phyloP scores from a whole-genome alignment of 2,329 filamentous ascomycete species.

The Trichoderma polysporum region DNA sequence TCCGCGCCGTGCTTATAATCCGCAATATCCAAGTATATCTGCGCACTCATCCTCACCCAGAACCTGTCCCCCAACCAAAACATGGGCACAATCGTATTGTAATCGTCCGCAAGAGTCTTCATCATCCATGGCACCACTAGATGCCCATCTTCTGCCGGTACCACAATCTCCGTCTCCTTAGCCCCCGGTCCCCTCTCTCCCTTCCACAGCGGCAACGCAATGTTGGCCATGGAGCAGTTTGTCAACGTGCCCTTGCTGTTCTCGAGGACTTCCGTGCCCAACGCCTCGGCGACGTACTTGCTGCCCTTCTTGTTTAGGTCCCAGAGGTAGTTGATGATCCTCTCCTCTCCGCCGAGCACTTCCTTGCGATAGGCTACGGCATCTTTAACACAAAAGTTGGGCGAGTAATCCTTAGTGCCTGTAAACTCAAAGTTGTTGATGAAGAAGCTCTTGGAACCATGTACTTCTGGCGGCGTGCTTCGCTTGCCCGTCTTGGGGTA shows the following conservation, averaged over 20 bases:
- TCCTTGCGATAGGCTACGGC: slow-evolving; percentile 69
- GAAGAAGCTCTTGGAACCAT: slow-evolving; percentile 57
- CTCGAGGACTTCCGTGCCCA: slow-evolving; percentile 72
- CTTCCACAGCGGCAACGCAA: slow-evolving; percentile 65
- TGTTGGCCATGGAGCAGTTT: slow-evolving; percentile 69
- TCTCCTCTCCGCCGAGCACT: slow-evolving; percentile 70
- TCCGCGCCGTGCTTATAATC: slow-evolving; percentile 73
- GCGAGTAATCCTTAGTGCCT: slow-evolving; percentile 70
- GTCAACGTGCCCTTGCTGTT: slow-evolving; percentile 62
- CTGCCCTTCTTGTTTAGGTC: slow-evolving; percentile 65
- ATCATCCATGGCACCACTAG: slow-evolving; percentile 59
- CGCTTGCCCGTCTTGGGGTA: slow-evolving; percentile 40
- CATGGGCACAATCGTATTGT: slow-evolving; percentile 69
- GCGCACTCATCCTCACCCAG: slow-evolving; percentile 74
- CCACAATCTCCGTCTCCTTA: slow-evolving; percentile 31
- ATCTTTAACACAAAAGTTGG: slow-evolving; percentile 70
- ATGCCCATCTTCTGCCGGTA: slow-evolving; percentile 34
- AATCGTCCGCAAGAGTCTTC: slow-evolving; percentile 53
- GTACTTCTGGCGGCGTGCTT: slow-evolving; percentile 38
- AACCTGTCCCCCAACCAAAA: slow-evolving; percentile 60
- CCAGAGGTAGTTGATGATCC: slow-evolving; percentile 63
- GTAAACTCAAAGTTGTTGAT: slow-evolving; percentile 72
- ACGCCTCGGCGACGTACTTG: slow-evolving; percentile 54
- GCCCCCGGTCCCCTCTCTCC: slow-evolving; percentile 28
- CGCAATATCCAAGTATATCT: slow-evolving; percentile 76